Base-by-base conservation (phyloP, 176 grass and related monocot species). In the Hordeum marinum region DNA sequence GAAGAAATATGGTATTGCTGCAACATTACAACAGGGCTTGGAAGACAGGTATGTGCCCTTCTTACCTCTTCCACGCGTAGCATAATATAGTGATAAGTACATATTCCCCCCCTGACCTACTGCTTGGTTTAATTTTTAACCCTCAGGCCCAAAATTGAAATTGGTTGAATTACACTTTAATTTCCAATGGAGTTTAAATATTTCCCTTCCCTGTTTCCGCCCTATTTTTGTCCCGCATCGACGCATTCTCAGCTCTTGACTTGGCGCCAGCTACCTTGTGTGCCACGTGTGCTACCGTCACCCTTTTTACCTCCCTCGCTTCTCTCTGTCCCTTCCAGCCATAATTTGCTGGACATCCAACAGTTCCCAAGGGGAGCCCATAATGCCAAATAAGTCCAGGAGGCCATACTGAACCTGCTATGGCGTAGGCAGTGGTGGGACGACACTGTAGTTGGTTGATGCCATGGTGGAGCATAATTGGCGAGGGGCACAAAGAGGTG, bases 1-100 rank as follows among this genome's bases (percentile, higher is more conserved):
- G 81, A 98, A 98, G 86, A 98, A 98, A 81, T 98, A 94, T 75
- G 91, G 93, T 41, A 90, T 98, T 89, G 68, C 89, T 63, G 84
- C 82, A 85, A 76, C 80, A 61, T 81, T 98, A 65, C 85, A 72
- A 27, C 84, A 98, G 90, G 87, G 81, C 87, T 88, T 98, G 37
- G 77, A 82, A 75, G 96, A 98, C 83, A 98, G 93, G 96, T 98
- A 71, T 68, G 65, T 59, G 78, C 61, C 52, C 64, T 27, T 69
- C 26, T 74, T 63, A 65, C 69, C 60, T 76, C 68, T 66, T 84
- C 66, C 75, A 72, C 17, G 48, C 15, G 15, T 52, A 39, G 55
- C 43, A 35, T 80, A 68, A 8, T 43, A 31, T 90, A 29, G 69
- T 45, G 70, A 18, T 46, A 13, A 43, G 68, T 73, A 45, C 68